Base-by-base conservation (phyloP, 2,329 filamentous ascomycete species). In the Fusarium sp. region DNA sequence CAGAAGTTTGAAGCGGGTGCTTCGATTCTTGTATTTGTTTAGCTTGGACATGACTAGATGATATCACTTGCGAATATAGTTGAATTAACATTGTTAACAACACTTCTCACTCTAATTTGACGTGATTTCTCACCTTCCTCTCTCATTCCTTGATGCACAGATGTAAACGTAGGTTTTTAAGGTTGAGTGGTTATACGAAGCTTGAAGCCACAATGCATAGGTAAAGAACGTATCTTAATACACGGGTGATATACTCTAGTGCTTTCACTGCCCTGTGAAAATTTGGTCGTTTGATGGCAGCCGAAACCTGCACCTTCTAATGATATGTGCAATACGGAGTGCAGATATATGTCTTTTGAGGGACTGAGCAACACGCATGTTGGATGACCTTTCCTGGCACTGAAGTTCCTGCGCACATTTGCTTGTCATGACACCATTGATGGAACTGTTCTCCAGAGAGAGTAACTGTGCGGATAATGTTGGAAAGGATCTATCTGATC, bases 51-150 rank as follows among this genome's bases (percentile, higher is more conserved):
- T 62, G 47, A 54, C 26, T 62, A 9, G 45, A 68, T 68, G 55
- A 68, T 60, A 26, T 52, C 41, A 38, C 17, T 54, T 68, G 63
- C 65, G 65, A 48, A 26, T 24, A 48, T 42, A 54, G 36, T 48
- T 51, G 2, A 68, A 68, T 68, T 39, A 32, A 50, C 36, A 41
- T 48, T 48, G 30, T 67, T 52, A 38, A 58, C 14, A n/a, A 32
- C 18, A 61, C 0, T n/a, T 18, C 24, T 45, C 10, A 28, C 48
- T 18, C 24, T 32, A 17, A 8, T 26, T 8, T 5, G 1, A 38
- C 5, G 17, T 30, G 15, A 50, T 13, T 10, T 10, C 22, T 14
- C 2, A 20, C 5, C 5, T 22, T 24, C 5, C 9, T 45, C n/a
- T 2, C 7, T 26, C 1, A 47, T 24, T 24, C 30, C 3, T 5